These are phyloP conservation scores for Plasmodium malariae DNA, from an alignment of 169 alveolate species.

Conservation along the genomic window DNA sequence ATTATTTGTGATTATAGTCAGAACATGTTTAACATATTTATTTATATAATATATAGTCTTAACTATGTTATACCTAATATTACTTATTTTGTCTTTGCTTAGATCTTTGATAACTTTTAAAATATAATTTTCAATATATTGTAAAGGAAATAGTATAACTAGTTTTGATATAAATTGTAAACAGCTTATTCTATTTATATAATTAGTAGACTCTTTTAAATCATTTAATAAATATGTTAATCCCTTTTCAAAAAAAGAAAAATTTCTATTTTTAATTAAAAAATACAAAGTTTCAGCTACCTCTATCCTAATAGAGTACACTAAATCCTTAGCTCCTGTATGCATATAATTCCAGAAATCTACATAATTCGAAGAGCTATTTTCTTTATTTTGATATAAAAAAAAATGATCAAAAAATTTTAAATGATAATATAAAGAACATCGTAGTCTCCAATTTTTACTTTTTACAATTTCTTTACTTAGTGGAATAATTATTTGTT, in stretches of 20 bases:
- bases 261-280: conserved; percentile 41
- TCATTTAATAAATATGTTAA: conserved; percentile 43
- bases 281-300: conserved; percentile 64
- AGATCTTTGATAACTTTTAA: conserved; percentile 27
- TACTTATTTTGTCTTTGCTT: conserved; percentile 58
- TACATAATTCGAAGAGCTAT: conserved; percentile 38
- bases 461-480: conserved; percentile 70
- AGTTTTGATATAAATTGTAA: conserved; percentile 73
- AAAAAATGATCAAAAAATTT: conserved; percentile 77
- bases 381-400: conserved; percentile 69
- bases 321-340: conserved; percentile 65
- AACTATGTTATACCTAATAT: conserved; percentile 58
- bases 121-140: conserved; percentile 55
- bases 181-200: conserved; percentile 58
- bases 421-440: conserved; percentile 51
- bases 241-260: conserved; percentile 70
- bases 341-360: conserved; percentile 67
- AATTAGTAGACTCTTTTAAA: conserved; percentile 62
- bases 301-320: conserved; percentile 47
- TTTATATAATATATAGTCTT: conserved; percentile 58
- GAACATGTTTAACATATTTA: conserved; percentile 45
- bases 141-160: conserved; percentile 42
- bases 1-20: conserved; percentile 29
- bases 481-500: conserved; percentile 76
- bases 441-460: conserved; percentile 71